Evolutionary conservation across 441 rosid species (phyloP), one percentile per base, ranked within the genome.

Genomic region (Omphalea diandra): DNA sequence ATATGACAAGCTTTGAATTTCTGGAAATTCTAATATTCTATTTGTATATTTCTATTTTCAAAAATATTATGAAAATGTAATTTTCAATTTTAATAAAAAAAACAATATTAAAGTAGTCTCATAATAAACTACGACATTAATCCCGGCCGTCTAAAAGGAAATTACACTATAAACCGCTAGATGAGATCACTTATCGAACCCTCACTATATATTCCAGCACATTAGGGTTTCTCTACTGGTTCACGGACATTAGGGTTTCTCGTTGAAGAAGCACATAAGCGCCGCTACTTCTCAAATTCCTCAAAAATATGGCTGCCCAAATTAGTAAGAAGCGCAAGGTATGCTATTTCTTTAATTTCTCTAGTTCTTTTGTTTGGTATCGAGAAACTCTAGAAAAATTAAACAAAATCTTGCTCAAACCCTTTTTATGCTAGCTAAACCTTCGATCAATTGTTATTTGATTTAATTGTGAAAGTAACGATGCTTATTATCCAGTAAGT

Each of bases 281-380:
- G 73, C 69, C 73, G 73, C 9, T 24, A 22, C 40, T 32, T 27
- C 36, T 26, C 41, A 7, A 27, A n/a, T 6, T 63, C 50, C 31
- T n/a, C 10, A 33, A 26, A 78, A 81, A 3, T 74, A 88, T 86
- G 93, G 83, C 93, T 27, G 71, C 87, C 57, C 93, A 88, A 73
- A 86, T 88, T 76, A 88, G 93, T 77, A 86, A 88, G 87, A 88
- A 88, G 78, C 87, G 89, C 67, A 88, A 88, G 80, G 93, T 83
- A 17, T 65, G 73, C 46, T 18, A 11, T 24, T 44, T 15, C 35
- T 29, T 35, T 40, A 7, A 3, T 14, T 35, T 52, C 11, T 29
- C 4, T 55, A 3, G 22, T 10, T 27, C 31, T 18, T 33, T 35
- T 40, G 36, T 55, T 22, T 18, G 17, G 0, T 47, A 1, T 12